Evolutionary conservation across 805 yeast genomes (phyloP).

Genomic region (Sugiyamaella chiloensis): DNA sequence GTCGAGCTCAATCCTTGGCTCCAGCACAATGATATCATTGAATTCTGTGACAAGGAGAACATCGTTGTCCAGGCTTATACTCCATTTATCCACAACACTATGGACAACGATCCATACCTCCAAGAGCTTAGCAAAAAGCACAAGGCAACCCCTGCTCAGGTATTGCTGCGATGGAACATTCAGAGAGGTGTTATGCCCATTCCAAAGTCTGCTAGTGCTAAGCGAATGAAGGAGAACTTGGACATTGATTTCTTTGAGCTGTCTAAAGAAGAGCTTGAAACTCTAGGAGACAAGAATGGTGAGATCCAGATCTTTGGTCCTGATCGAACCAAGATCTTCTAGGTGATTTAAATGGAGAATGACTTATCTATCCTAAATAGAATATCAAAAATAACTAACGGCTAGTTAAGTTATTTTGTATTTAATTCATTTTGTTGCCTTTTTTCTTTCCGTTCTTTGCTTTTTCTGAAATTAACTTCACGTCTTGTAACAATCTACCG

Average conservation of each 20-base stretch:
- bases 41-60: slow-evolving; percentile 54
- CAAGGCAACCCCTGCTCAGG: slow-evolving; percentile 42
- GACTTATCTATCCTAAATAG: no score
- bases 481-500: slow-evolving; percentile 4
- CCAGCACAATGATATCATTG: slow-evolving; percentile 60
- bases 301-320: slow-evolving; percentile 6
- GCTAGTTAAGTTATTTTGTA: no score
- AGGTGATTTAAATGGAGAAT: no score
- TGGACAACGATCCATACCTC: slow-evolving; percentile 35
- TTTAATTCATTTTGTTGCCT: no score
- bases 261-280: slow-evolving; percentile 29
- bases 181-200: slow-evolving; percentile 58
- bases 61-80: slow-evolving; percentile 73
- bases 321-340: slow-evolving; percentile 10
- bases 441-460: background rate
- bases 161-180: slow-evolving; percentile 49
- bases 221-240: slow-evolving; percentile 57
- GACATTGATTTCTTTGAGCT: slow-evolving; percentile 48
- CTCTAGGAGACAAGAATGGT: slow-evolving; percentile 4
- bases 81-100: slow-evolving; percentile 71
- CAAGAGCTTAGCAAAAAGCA: slow-evolving; percentile 39
- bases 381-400: no score
- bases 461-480: background rate
- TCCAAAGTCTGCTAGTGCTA: slow-evolving; percentile 62
- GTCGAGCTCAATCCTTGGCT: slow-evolving; percentile 88